Percentiles rank a stretch among this genome's conserved stretches.
phyloP scores from a whole-genome alignment of 768 basidiomycete species.

The Lactarius deliciosus region DNA sequence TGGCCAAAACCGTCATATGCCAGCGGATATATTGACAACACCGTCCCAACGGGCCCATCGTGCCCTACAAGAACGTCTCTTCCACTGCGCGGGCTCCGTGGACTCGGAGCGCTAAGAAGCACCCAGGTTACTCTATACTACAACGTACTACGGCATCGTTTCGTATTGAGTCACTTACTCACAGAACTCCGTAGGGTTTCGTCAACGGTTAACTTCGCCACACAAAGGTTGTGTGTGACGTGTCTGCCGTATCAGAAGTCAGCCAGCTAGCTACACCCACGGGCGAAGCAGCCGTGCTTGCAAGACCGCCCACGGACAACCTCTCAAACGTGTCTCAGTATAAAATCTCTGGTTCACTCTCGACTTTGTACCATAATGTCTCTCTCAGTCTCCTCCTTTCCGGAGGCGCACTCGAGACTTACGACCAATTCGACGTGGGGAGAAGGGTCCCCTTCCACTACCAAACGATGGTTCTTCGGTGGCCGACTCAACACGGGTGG shows the following conservation, averaged over 20 bases:
- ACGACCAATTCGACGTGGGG: not conserved
- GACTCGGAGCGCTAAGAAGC: not conserved
- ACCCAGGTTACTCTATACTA: not conserved
- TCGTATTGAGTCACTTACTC: not conserved
- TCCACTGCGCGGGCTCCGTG: slow-evolving; percentile 1
- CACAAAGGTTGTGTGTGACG: not conserved
- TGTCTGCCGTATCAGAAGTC: not conserved
- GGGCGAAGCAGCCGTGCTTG: not conserved
- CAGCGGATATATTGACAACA: not conserved
- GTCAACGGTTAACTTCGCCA: not conserved
- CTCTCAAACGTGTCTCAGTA: not conserved
- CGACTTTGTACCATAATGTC: slow-evolving; percentile 16
- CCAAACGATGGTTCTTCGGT: slow-evolving; percentile 14
- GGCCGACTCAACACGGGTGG: slow-evolving; percentile 11
- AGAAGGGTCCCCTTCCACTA: not conserved
- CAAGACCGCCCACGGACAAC: not conserved
- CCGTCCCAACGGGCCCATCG: not conserved
- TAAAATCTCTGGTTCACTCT: not conserved
- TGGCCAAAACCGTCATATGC: not conserved
- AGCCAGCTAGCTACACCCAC: not conserved
- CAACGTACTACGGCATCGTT: not conserved
- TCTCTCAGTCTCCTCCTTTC: slow-evolving; percentile 30
- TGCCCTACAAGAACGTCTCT: not conserved
- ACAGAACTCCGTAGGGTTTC: not conserved
- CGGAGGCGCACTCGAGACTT: slow-evolving; percentile 13